A percentile compares a stretch with the other conserved stretches of the same genome.
These are phyloP conservation scores for Scenedesmus sp. DNA, from an alignment of 163 green algal genomes.

Conservation along the genomic window DNA sequence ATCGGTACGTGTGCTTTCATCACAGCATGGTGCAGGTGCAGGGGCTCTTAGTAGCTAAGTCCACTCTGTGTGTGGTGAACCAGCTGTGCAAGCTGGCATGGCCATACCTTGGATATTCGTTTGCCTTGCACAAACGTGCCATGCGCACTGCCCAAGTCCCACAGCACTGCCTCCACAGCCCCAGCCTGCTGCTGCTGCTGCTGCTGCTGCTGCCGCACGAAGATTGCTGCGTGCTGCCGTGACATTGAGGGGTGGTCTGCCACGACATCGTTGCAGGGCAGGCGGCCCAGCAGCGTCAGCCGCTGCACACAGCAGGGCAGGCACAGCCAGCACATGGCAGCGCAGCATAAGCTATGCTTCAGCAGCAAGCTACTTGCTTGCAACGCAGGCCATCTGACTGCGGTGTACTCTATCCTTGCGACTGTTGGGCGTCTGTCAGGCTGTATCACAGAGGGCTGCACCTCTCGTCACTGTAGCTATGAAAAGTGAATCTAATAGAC, in stretches of 20 bases:
- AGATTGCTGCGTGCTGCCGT: conserved; percentile 22
- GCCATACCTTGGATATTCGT: background rate
- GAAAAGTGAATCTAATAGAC: no score
- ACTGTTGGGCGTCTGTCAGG: background rate
- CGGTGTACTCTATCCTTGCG: background rate
- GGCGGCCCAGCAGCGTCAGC: conserved; percentile 22
- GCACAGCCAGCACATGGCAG: background rate
- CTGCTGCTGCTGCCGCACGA: background rate
- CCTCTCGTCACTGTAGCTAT: no score
- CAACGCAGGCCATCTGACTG: background rate
- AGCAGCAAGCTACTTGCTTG: background rate
- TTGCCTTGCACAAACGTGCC: conserved; percentile 13
- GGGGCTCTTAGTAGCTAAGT: background rate
- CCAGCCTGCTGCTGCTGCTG: background rate
- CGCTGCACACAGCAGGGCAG: background rate
- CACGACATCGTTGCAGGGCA: conserved; percentile 31
- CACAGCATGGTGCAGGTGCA: background rate
- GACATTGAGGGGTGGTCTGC: conserved; percentile 24
- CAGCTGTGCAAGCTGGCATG: background rate
- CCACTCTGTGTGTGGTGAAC: no score
- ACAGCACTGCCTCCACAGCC: background rate
- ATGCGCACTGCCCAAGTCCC: conserved; percentile 26
- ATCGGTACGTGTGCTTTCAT: background rate
- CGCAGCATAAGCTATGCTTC: background rate
- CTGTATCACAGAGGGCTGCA: background rate